Evolutionary conservation across 495 filamentous ascomycete species (phyloP), one percentile per base, ranked within the genome.

Genomic region (Neurospora tetraspora): DNA sequence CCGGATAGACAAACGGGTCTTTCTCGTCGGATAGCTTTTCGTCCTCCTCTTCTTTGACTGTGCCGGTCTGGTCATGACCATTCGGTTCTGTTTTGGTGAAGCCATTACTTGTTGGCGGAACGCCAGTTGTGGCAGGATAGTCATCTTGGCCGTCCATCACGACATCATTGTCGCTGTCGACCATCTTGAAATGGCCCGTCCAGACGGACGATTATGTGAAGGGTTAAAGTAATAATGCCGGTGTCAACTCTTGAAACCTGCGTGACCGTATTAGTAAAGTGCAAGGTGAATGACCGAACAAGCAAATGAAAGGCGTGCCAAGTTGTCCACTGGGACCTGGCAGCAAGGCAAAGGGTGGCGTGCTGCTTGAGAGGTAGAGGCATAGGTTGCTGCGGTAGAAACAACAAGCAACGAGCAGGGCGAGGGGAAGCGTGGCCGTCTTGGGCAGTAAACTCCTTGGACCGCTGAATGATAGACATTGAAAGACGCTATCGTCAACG

Each of bases 81-180:
- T 83, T 80, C 8, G 69, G 47, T 1, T 65, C 53, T 65, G 53
- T 36, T 14, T 78, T 78, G 18, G 73, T 69, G 68, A 82, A 78
- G 43, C 83, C 83, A 71, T 85, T 86, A 40, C 80, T 70, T 8
- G 74, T 68, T 2, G 75, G 70, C 31, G 80, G 77, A 36, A 76
- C 82, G 68, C 81, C 81, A 20, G 71, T 47, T 75, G 80, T 78
- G 69, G 71, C 65, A 80, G 82, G 77, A 70, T 76, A 73, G 40
- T 81, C 77, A 43, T 83, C 80, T 31, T 82, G 81, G 23, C 79
- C 79, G 34, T 84, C 83, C 81, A 82, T 83, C 39, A 74, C 73
- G 16, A 79, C 76, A 40, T 78, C 79, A 11, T 76, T 70, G 39
- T 76, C 78, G 16, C 69, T 43, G 12, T 76, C 77, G 34, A 79